Evolutionary conservation across 1,139 yeast species (phyloP).

Genomic region (Yamadazyma jaroonii): DNA sequence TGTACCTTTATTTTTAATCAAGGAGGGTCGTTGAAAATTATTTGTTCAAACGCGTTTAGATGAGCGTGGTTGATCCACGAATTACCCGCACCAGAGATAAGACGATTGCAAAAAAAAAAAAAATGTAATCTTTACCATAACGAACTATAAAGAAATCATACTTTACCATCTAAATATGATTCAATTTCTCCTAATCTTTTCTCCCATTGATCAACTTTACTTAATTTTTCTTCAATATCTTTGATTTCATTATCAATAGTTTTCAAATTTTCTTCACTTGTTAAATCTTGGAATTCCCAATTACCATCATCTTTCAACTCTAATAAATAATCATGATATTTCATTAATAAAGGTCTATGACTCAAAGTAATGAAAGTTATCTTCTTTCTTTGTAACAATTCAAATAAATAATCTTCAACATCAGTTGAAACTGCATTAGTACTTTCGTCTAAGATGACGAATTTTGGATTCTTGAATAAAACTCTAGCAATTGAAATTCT

Average conservation of each 20-base stretch:
- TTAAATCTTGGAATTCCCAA: constrained; percentile 49
- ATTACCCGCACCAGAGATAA: not conserved
- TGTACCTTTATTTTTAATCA: not conserved
- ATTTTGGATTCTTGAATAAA: constrained; percentile 74
- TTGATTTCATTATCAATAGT: constrained; percentile 66
- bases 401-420: constrained; percentile 86
- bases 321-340: constrained; percentile 75
- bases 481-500: constrained; percentile 87
- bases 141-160: too few relatives aligned
- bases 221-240: constrained; percentile 53
- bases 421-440: constrained; percentile 92
- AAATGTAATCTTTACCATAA: too few relatives aligned
- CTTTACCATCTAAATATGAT: constrained; percentile 38
- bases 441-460: constrained; percentile 87
- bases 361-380: constrained; percentile 82
- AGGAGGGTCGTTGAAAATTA: constrained; percentile 1
- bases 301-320: constrained; percentile 53
- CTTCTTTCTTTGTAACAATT: constrained; percentile 62
- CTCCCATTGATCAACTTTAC: constrained; percentile 53
- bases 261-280: constrained; percentile 57
- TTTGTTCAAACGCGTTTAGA: constrained; percentile 3
- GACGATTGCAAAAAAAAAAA: too few relatives aligned
- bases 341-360: constrained; percentile 81
- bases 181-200: constrained; percentile 45
- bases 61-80: constrained; percentile 2